Percentiles rank a stretch among this genome's conserved stretches.
phyloP scores from a whole-genome alignment of 345 rosid genomes.

The Pistacia atlantica region DNA sequence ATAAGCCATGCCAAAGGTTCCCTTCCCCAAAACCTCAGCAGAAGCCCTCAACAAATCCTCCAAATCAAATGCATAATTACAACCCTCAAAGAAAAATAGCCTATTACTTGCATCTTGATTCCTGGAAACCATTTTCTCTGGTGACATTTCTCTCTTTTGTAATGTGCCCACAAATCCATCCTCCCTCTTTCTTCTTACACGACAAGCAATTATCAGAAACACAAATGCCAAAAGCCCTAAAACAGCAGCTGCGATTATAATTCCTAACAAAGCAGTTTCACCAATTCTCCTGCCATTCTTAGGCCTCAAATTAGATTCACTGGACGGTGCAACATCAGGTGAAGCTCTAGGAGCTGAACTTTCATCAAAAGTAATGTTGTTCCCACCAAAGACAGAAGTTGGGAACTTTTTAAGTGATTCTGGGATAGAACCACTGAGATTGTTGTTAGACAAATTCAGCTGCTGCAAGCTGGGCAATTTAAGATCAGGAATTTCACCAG shows the following conservation, averaged over 20 bases:
- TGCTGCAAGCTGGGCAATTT: conserved; percentile 54
- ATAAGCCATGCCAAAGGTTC: conserved; percentile 89
- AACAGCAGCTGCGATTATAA: conserved; percentile 47
- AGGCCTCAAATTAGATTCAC: conserved; percentile 24
- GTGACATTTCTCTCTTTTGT: conserved; percentile 79
- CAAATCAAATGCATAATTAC: conserved; percentile 83
- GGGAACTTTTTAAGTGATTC: conserved; percentile 64
- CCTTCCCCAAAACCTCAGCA: conserved; percentile 97
- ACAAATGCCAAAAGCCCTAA: conserved; percentile 47
- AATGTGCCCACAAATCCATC: conserved; percentile 47
- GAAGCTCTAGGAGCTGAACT: conserved; percentile 29
- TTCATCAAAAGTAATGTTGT: conserved; percentile 42
- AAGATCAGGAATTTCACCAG: conserved; percentile 78
- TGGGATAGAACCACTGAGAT: conserved; percentile 63
- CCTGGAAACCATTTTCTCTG: conserved; percentile 76
- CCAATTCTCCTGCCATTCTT: conserved; percentile 40
- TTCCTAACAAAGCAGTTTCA: conserved; percentile 55
- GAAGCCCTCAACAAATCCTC: conserved; percentile 98
- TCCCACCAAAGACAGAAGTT: conserved; percentile 61
- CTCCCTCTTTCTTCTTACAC: conserved; percentile 48
- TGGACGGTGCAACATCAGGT: conserved; percentile 35
- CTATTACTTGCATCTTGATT: conserved; percentile 79
- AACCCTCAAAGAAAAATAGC: conserved; percentile 92
- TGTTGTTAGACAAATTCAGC: conserved; percentile 64
- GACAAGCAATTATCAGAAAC: conserved; percentile 53